Percentiles rank a stretch among this genome's conserved stretches.
These are phyloP conservation scores for Mortierella alpina DNA, from an alignment of 192 early-diverging fungal species.

Conservation along the genomic window DNA sequence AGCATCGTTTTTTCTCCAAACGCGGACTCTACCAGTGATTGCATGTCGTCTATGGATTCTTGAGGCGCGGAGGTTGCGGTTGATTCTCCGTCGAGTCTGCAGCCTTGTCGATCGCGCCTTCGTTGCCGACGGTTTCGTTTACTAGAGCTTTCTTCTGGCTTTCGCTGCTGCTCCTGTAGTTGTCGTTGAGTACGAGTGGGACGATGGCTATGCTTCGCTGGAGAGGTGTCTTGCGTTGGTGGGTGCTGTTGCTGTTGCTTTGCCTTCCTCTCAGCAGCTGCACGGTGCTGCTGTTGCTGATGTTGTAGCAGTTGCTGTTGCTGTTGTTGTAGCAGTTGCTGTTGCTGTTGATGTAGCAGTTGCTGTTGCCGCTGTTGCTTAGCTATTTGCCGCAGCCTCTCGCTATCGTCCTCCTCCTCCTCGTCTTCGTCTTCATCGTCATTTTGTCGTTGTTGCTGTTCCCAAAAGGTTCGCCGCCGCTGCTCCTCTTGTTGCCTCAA, in stretches of 20 bases:
- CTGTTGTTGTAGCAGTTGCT: background rate
- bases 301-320: background rate
- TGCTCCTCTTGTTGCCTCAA: conserved; percentile 7
- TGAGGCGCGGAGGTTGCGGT: too few relatives aligned
- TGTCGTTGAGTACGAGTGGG: background rate
- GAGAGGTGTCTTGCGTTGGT: background rate
- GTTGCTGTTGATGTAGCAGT: background rate
- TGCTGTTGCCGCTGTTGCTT: conserved; percentile 10
- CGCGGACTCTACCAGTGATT: too few relatives aligned
- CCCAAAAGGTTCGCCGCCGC: conserved; percentile 3
- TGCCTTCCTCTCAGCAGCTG: background rate
- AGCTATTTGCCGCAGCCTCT: background rate
- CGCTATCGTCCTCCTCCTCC: background rate
- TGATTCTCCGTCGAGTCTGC: too few relatives aligned
- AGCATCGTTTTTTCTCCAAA: too few relatives aligned
- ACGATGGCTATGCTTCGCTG: background rate
- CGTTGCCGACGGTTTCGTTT: background rate
- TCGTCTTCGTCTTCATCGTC: background rate
- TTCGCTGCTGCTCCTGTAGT: background rate
- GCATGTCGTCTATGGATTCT: too few relatives aligned
- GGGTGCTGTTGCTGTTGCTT: conserved; percentile 1
- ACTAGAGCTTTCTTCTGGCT: background rate
- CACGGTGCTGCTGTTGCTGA: background rate
- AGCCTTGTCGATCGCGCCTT: too few relatives aligned
- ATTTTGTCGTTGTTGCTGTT: conserved; percentile 1